Conservation (phyloP, 257 asterid species). For the Perilla frutescens region DNA sequence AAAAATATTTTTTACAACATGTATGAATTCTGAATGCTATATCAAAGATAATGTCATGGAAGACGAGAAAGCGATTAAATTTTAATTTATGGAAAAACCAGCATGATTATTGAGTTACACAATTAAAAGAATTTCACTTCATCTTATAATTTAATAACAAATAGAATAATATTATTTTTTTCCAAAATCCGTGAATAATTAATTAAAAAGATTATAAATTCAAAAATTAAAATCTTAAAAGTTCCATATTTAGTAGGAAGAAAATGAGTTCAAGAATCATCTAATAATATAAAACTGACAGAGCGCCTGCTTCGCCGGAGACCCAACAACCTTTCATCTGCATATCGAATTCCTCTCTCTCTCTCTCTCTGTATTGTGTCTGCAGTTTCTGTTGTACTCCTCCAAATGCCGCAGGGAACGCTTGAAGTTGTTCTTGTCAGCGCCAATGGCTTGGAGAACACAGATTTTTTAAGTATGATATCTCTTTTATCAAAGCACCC, state of each 20-base stretch:
- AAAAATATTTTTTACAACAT: too few relatives aligned
- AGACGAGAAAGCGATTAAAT: too few relatives aligned
- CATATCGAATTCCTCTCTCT: conserved; percentile 6
- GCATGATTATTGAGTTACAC: background rate
- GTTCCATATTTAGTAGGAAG: conserved; percentile 4
- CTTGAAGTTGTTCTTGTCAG: conserved; percentile 70
- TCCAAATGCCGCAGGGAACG: conserved; percentile 67
- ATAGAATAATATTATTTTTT: background rate
- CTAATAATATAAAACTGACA: background rate
- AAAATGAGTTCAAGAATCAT: background rate
- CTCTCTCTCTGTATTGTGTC: background rate
- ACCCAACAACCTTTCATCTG: conserved; percentile 24
- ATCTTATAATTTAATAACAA: background rate
- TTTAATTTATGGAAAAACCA: background rate
- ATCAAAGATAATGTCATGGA: too few relatives aligned
- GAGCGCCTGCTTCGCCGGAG: background rate
- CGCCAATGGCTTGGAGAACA: conserved; percentile 63
- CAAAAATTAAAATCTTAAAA: background rate
- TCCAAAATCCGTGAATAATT: background rate
- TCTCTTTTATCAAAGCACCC: conserved; percentile 10
- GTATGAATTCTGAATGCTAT: too few relatives aligned
- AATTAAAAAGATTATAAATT: background rate
- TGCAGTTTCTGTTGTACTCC: conserved; percentile 26
- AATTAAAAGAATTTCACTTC: background rate
- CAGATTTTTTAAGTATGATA: conserved; percentile 55